These are phyloP conservation scores for Pontederia paniculata DNA, from an alignment of 176 grass and related monocot genomes.

Conservation along the genomic window DNA sequence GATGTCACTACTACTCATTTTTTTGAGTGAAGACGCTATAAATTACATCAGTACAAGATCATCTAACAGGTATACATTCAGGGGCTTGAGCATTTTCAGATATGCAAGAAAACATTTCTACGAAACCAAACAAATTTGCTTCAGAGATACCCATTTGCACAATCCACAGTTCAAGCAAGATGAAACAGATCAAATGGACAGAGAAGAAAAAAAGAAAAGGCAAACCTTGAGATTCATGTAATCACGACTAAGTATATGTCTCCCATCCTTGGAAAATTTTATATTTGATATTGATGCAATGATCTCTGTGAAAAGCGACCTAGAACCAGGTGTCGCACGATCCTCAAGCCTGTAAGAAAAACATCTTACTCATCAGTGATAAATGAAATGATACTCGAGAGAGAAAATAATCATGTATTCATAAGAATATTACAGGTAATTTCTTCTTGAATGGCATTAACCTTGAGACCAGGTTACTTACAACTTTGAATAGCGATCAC, in stretches of 20 bases:
- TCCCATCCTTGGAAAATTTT: constrained; percentile 74
- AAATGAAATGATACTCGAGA: constrained; percentile 11
- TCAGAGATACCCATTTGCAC: neutral
- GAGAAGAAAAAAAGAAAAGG: neutral
- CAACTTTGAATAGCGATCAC: constrained; percentile 13
- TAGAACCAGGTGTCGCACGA: constrained; percentile 64
- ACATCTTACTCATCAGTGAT: constrained; percentile 13
- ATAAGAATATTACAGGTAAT: neutral
- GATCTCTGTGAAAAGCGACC: constrained; percentile 92
- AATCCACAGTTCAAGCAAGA: neutral
- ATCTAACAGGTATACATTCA: too few relatives aligned
- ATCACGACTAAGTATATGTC: constrained; percentile 86
- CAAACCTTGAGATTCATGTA: constrained; percentile 98
- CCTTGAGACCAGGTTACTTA: constrained; percentile 6
- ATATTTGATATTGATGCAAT: constrained; percentile 85
- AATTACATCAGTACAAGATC: too few relatives aligned
- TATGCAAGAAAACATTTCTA: too few relatives aligned
- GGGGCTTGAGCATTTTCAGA: too few relatives aligned
- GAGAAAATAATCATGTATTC: neutral
- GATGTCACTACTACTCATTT: too few relatives aligned
- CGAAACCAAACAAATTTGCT: too few relatives aligned
- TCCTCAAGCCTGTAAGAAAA: constrained; percentile 68
- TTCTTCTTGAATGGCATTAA: neutral
- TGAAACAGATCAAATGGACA: neutral
- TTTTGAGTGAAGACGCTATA: too few relatives aligned